Conservation (phyloP, 805 yeast genomes). For the Clavispora carvajalis region DNA sequence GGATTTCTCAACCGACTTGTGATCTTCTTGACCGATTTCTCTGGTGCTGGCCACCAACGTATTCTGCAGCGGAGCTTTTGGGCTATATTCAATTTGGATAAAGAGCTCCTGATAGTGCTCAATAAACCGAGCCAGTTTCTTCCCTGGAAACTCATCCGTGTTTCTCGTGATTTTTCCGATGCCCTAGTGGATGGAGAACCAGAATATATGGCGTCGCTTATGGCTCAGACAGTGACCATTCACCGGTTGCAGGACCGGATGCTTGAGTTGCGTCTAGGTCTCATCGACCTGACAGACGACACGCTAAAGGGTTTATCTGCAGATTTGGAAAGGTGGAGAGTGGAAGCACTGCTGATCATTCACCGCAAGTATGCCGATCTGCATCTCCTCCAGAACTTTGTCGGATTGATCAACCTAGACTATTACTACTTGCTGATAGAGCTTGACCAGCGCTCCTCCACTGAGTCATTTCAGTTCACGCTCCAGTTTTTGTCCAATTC, state of each 20-base stretch:
- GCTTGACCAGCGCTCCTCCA: constrained; percentile 34
- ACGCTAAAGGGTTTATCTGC: constrained; percentile 19
- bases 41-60: constrained; percentile 3
- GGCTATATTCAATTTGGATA: constrained; percentile 36
- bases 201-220: constrained; percentile 13
- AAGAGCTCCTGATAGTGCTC: constrained; percentile 30
- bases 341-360: constrained; percentile 21
- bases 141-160: constrained; percentile 15
- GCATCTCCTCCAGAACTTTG: constrained; percentile 27
- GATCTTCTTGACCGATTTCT: constrained; percentile 12
- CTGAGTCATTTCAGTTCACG: constrained; percentile 37
- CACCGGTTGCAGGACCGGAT: constrained; percentile 23
- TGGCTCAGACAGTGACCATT: constrained; percentile 21
- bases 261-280: constrained; percentile 15
- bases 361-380: constrained; percentile 24
- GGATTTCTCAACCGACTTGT: constrained; percentile 29
- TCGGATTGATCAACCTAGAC: constrained; percentile 31
- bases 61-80: constrained; percentile 25
- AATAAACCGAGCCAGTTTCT: constrained; percentile 34
- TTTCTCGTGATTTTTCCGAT: constrained; percentile 12
- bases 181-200: constrained; percentile 21
- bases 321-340: constrained; percentile 35
- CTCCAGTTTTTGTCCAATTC: constrained; percentile 38
- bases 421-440: constrained; percentile 37
- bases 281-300: constrained; percentile 3